Evolutionary conservation across 345 rosid genomes (phyloP), one percentile per base, ranked within the genome.

Genomic region (Gossypium australe): DNA sequence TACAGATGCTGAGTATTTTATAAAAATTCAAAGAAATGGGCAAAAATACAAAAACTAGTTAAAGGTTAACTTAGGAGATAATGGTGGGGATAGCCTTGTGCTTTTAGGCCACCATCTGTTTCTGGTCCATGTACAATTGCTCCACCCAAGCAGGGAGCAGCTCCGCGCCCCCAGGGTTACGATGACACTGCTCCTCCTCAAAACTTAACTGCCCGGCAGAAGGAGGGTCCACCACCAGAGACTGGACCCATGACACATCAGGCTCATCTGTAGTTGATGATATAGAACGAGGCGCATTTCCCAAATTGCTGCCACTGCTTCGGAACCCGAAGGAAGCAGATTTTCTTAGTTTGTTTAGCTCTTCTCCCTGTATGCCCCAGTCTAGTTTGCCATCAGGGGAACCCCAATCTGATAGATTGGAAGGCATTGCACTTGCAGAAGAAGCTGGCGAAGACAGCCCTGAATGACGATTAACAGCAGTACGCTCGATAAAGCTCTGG

Each of bases 381-480:
- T 91, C 93, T 60, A 93, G 72, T 79, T 91, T 93, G 0, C 98
- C 98, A 76, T 86, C 88, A 12, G 95, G 87, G 13, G 98, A 91
- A n/a, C 89, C 92, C 97, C 98, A 93, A 57, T 91, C 97, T 2
- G 80, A 68, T 34, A 84, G 65, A 58, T 82, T 80, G 43, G 86
- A 70, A 56, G 81, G 56, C 78, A 78, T 68, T 49, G 62, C 73
- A 68, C 79, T 45, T 17, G 85, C 77, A 4, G 86, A 77, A 63
- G 88, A 66, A 25, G 75, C 61, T 61, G 87, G 66, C 13, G 89
- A 75, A 56, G 88, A 78, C 67, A 75, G 63, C 44, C 84, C 80
- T 4, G 82, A 59, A 77, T 74, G 90, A 18, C 81, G 84, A 62
- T 76, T 84, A 64, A 72, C 77, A 44, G 70, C 88, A 38, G 77